These are phyloP conservation scores for Fraxinus cuspidata DNA, from an alignment of 257 asterid genomes.

Conservation along the genomic window DNA sequence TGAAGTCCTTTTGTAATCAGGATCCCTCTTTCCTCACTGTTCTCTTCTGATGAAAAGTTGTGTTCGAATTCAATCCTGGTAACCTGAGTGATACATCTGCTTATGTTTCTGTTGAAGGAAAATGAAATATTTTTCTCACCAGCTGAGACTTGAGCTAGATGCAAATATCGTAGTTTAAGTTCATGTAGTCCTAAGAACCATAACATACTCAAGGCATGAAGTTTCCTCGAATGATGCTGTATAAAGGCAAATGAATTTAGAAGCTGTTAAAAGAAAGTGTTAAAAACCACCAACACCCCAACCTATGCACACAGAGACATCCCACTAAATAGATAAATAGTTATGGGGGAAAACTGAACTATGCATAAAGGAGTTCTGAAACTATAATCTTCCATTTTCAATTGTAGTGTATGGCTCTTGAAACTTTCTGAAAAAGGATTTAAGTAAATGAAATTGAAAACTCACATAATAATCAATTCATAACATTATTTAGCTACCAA, in stretches of 20 bases:
- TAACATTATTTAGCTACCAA: background rate
- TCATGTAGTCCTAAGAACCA: background rate
- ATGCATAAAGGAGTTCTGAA: background rate
- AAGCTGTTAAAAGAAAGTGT: background rate
- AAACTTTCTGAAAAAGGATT: background rate
- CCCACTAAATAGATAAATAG: background rate
- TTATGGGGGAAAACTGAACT: background rate
- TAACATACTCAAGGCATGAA: background rate
- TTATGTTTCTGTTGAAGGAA: background rate
- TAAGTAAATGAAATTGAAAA: background rate
- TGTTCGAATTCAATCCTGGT: background rate
- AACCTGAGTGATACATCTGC: background rate
- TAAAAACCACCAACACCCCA: background rate
- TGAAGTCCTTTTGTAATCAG: background rate
- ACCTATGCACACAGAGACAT: background rate
- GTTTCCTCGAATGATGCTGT: slow-evolving; percentile 11
- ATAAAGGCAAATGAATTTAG: background rate
- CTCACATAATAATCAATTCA: background rate
- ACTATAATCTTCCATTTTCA: background rate
- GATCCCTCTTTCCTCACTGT: background rate
- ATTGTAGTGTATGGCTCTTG: background rate
- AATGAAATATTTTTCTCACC: background rate
- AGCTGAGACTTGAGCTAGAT: background rate
- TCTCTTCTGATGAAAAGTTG: background rate
- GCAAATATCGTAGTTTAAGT: background rate